Evolutionary conservation across 306 rosid genomes (phyloP).

Genomic region (Quercus rubra): DNA sequence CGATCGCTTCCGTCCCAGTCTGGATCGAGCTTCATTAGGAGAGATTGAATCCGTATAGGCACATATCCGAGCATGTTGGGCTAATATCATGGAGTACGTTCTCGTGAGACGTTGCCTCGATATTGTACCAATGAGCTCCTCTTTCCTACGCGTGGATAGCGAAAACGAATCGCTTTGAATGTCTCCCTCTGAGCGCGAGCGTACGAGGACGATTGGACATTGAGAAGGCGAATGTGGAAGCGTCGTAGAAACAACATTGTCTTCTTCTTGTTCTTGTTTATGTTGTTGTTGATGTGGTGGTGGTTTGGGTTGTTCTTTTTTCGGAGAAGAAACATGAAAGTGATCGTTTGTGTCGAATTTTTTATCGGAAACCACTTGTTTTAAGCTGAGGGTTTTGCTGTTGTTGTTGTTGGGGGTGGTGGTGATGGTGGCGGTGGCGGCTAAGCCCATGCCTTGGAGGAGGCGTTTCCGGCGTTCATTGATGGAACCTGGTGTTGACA

Average conservation of each 20-base stretch:
- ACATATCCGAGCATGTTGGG: conserved; percentile 2
- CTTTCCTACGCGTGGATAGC: conserved; percentile 35
- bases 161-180: conserved; percentile 31
- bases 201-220: conserved; percentile 34
- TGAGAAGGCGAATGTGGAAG: not conserved
- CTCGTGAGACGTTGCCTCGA: conserved; percentile 67
- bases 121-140: conserved; percentile 41
- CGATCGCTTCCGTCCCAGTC: not conserved
- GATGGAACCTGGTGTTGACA: conserved; percentile 69
- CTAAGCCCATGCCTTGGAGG: conserved; percentile 67
- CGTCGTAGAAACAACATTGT: not conserved
- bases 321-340: not conserved
- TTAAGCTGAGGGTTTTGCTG: conserved; percentile 17
- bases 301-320: not conserved
- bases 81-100: conserved; percentile 32
- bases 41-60: conserved; percentile 5
- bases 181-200: conserved; percentile 72
- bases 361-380: conserved; percentile 16
- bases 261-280: not conserved
- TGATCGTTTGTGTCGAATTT: no score
- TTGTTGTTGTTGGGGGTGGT: not conserved
- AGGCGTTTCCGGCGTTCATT: conserved; percentile 50
- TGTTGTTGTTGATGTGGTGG: not conserved
- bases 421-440: not conserved
- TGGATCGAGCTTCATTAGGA: not conserved